Evolutionary conservation across 108 stramenopile genomes (phyloP).

Genomic region (Cyclotella sp.): DNA sequence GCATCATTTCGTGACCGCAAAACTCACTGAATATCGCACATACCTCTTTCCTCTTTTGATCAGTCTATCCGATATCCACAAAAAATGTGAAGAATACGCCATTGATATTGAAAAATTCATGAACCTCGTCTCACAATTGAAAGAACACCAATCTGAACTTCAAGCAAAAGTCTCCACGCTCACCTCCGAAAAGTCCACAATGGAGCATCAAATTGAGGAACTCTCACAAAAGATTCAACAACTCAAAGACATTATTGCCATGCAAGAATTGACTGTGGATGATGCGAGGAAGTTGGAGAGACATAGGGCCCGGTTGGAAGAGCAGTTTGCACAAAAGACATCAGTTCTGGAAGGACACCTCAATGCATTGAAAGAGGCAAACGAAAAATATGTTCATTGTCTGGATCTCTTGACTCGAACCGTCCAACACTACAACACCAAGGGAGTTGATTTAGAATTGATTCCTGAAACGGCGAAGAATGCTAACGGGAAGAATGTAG

Average conservation of each 20-base stretch:
- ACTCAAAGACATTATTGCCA: slow-evolving; percentile 56
- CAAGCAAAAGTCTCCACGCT: slow-evolving; percentile 70
- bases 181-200: slow-evolving; percentile 60
- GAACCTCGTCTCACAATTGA: slow-evolving; percentile 78
- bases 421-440: slow-evolving; percentile 65
- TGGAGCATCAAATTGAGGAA: slow-evolving; percentile 56
- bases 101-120: slow-evolving; percentile 90
- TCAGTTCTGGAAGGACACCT: slow-evolving; percentile 48
- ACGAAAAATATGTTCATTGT: slow-evolving; percentile 47
- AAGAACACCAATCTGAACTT: slow-evolving; percentile 71
- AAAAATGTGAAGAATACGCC: slow-evolving; percentile 77
- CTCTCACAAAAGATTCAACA: slow-evolving; percentile 43
- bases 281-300: slow-evolving; percentile 76
- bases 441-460: slow-evolving; percentile 54
- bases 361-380: slow-evolving; percentile 56
- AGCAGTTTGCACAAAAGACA: slow-evolving; percentile 62
- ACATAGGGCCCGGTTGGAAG: slow-evolving; percentile 67
- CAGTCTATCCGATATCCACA: slow-evolving; percentile 68
- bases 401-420: slow-evolving; percentile 58
- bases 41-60: background rate
- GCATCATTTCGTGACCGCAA: background rate
- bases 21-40: no score
- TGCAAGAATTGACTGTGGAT: slow-evolving; percentile 73
- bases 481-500: slow-evolving; percentile 45
- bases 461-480: slow-evolving; percentile 60